Base-by-base conservation (phyloP, 495 filamentous ascomycete genomes). In the Xylaria castorea region DNA sequence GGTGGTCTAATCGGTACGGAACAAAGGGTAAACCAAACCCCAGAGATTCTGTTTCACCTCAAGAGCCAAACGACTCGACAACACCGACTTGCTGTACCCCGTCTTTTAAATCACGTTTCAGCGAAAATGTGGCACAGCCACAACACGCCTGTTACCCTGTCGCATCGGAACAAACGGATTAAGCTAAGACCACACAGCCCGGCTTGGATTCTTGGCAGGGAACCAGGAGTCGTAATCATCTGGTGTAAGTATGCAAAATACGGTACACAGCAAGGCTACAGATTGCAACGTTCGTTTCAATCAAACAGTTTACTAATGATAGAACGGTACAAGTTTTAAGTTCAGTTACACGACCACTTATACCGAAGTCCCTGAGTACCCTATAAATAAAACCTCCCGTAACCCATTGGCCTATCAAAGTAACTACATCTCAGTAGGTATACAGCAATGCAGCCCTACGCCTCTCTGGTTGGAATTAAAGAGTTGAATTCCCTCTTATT, bases 91-190 rank as follows among this genome's bases (percentile, higher is more conserved):
- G 60, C 38, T 18, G 61, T 44, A 64, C 61, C 61, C 61, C 61
- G 61, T 64, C 61, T 64, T 64, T 64, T 64, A 42, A 64, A 44
- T 64, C 61, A 64, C 38, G 61, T 64, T 64, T 64, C 61, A 64
- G 61, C 61, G 12, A 18, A n/a, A 22, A 42, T 44, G 61, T 22
- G 38, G 38, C 60, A 44, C 60, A 42, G 60, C 36, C 60, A 44
- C 32, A 61, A 14, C 58, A 38, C 60, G n/a, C 57, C 32, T 60
- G 57, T n/a, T 60, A 30, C 57, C 57, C 27, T 22, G 58, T 61
- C 11, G 58, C 58, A 38, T 40, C 58, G 58, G 58, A 61, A 61
- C 58, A 38, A 22, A 61, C 58, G 58, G 58, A 18, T 34, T 61
- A 18, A 6, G 18, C 34, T 38, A 20, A 27, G 22, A 51, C n/a